Evolutionary conservation across 352 stramenopile genomes (phyloP), one percentile per base, ranked within the genome.

Genomic region (Globisporangium parvum): DNA sequence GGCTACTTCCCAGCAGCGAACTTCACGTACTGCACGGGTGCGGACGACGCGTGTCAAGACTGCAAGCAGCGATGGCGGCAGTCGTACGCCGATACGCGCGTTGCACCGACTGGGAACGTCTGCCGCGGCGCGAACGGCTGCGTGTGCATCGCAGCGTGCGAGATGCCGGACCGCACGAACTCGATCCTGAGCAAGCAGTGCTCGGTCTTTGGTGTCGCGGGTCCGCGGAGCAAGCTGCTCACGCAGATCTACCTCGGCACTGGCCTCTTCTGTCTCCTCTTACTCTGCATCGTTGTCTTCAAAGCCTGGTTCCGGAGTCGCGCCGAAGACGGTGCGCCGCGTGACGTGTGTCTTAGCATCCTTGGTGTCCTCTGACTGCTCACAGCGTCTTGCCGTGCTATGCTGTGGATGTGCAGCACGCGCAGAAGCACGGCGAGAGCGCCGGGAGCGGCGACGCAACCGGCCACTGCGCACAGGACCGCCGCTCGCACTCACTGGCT

Each of bases 1-100:
- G 58, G 58, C 0, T 64, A 47, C 51, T 64, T 57, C 40, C 58
- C 58, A 5, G 2, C 51, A 9, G 44, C 51, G 2, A 59, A 64
- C 51, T 64, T 59, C 44, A 58, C 51, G 45, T 64, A 64, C 58
- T 64, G 58, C 58, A 12, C 58, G 24, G 47, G 31, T 20, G 35
- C 47, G 6, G 58, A 64, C 40, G 51, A 64, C 26, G 49, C 26
- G 17, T 64, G 58, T 26, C 37, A 33, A 12, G 26, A 28, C 14
- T 64, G 58, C 21, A 55, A 55, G 37, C 23, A 40, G 10, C 33
- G 31, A 18, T 64, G 58, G 58, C 35, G 51, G 8, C 45, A 59
- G 46, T 20, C 28, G 18, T 55, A 45, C 40, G n/a, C 21, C 0
- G 26, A 44, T 14, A 59, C 51, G 17, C 35, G 45, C 23, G 14